Evolutionary conservation across 2,329 filamentous ascomycete species (phyloP), one percentile per base, ranked within the genome.

Genomic region (Aspergillus glaucus): DNA sequence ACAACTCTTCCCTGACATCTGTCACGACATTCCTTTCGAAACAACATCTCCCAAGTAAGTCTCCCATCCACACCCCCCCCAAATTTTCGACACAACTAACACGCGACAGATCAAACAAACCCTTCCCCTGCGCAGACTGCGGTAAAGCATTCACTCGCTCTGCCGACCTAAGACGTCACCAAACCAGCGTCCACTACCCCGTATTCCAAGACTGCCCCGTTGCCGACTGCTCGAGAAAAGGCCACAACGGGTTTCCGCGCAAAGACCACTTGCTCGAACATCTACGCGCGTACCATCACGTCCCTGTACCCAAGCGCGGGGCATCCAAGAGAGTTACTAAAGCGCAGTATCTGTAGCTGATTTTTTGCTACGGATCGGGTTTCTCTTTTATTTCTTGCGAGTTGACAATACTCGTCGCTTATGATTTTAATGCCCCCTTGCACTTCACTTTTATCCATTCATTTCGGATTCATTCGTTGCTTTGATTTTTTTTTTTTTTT

Each of bases 181-280:
- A 71, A 44, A 62, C 64, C n/a, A 73, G 68, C 43, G 70, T 74
- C 12, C 76, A 79, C 55, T 65, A 66, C 46, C 70, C 70, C 5
- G 57, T 67, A 10, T 65, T 65, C 51, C 63, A 70, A 44, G 70
- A 76, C 49, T 79, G 77, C 55, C 66, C 69, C 1, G 61, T 67
- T 24, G 58, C 62, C 2, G 62, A 67, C 37, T 79, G 76, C 56
- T 60, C 63, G 37, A 70, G 76, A 14, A 77, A 76, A 55, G 71
- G 69, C 4, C 58, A 53, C 37, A 65, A 71, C 50, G 79, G 79
- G 0, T 83, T 82, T 56, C 75, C 76, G 4, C 70, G 80, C 5
- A 69, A 73, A 46, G 80, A 84, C 56, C 80, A 83, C 57, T 66
- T 81, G 37, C 71, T 70, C 36, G 80, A 82, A 57, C 80, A 84